These are phyloP conservation scores for Henningerozyma blattae DNA, from an alignment of 805 yeast genomes.

Conservation along the genomic window DNA sequence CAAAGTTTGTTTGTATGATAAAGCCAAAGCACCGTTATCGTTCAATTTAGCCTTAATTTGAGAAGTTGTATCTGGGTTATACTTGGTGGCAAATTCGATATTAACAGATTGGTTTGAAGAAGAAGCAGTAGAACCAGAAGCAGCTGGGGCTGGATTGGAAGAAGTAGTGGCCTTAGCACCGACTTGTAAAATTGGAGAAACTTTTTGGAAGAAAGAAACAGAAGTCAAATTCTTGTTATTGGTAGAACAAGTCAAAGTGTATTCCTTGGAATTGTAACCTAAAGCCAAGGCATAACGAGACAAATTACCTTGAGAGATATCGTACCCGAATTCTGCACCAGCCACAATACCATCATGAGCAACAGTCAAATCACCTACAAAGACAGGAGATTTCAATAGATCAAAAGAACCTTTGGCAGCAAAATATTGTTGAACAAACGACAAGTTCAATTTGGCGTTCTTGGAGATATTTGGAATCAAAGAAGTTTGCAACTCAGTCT, in stretches of 20 bases:
- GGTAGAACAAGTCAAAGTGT: constrained; percentile 61
- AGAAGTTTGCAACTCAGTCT: constrained; percentile 80
- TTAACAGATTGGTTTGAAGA: constrained; percentile 61
- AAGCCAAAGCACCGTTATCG: constrained; percentile 88
- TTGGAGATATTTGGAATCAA: constrained; percentile 78
- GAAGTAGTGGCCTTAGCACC: constrained; percentile 97
- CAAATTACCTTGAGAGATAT: constrained; percentile 82
- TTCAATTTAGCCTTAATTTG: constrained; percentile 95
- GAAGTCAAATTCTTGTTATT: constrained; percentile 80
- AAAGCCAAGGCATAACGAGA: constrained; percentile 89
- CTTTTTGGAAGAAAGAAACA: constrained; percentile 96
- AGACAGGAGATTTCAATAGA: constrained; percentile 87
- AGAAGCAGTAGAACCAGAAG: constrained; percentile 93
- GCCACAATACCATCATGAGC: constrained; percentile 95
- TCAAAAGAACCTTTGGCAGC: constrained; percentile 93
- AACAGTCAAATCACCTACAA: constrained; percentile 88
- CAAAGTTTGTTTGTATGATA: constrained; percentile 87
- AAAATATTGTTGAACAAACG: constrained; percentile 85
- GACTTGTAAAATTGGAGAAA: constrained; percentile 82
- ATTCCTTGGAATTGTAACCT: constrained; percentile 83
- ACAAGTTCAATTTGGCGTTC: constrained; percentile 81
- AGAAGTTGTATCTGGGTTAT: constrained; percentile 75
- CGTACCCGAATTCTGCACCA: constrained; percentile 96
- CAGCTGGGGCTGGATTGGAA: constrained; percentile 64
- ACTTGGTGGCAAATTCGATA: constrained; percentile 93